phyloP scores from a whole-genome alignment of 768 basidiomycete species.

The Hemileccinum impolitum region DNA sequence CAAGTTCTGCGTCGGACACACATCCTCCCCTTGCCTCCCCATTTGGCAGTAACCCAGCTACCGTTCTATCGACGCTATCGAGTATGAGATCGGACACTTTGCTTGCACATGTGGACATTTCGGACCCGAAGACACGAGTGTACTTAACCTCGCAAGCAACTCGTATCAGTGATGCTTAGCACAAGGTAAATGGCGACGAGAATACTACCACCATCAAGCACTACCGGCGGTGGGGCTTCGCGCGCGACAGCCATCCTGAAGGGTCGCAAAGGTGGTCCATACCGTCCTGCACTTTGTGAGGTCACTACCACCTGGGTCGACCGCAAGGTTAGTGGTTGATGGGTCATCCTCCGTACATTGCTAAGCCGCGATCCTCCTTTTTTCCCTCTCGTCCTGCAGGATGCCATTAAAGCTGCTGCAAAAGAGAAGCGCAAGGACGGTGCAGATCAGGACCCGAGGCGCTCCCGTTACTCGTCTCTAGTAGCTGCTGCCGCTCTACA shows the following conservation, averaged over 20 bases:
- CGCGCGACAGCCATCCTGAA: conserved; percentile 44
- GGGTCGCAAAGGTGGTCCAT: conserved; percentile 52
- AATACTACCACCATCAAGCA: conserved; percentile 57
- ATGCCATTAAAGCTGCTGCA: conserved; percentile 42
- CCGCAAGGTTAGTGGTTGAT: conserved; percentile 72
- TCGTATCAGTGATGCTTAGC: conserved; percentile 55
- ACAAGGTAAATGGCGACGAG: conserved; percentile 73
- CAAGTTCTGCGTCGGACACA: too few species aligned
- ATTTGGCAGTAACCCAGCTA: too few species aligned
- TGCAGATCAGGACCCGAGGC: conserved; percentile 48
- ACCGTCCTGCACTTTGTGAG: conserved; percentile 75
- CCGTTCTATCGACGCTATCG: too few species aligned
- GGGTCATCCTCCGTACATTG: neutral
- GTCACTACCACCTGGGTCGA: conserved; percentile 77
- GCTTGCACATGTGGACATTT: too few species aligned
- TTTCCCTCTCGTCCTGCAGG: conserved; percentile 15
- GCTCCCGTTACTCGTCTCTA: conserved; percentile 64
- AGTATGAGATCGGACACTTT: too few species aligned
- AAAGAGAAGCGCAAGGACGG: conserved; percentile 60
- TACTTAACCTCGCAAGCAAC: too few species aligned
- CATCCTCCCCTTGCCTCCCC: too few species aligned
- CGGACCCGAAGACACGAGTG: too few species aligned
- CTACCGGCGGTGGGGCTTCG: conserved; percentile 44
- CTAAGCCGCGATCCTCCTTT: neutral
- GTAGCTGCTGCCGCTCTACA: conserved; percentile 60